These are phyloP conservation scores for Fusarium longipes DNA, from an alignment of 2,329 filamentous ascomycete genomes.

Conservation along the genomic window DNA sequence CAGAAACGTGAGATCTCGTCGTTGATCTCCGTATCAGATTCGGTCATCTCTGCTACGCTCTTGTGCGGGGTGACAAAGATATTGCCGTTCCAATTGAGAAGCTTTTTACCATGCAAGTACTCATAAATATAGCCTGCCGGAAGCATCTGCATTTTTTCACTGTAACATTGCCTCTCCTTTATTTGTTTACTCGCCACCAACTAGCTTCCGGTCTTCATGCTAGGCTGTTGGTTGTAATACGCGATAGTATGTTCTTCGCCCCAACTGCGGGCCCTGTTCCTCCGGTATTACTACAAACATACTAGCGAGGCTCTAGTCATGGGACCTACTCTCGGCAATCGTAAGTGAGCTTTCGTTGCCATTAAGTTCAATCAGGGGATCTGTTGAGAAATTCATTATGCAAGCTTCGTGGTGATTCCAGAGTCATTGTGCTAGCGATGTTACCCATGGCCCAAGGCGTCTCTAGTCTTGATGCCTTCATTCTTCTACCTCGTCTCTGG, in stretches of 20 bases:
- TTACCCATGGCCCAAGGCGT: too few relatives aligned
- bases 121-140: too few relatives aligned
- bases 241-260: not conserved
- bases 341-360: too few relatives aligned
- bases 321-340: not conserved
- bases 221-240: not conserved
- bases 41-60: fast-evolving
- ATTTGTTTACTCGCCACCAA: not conserved
- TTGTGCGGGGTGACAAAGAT: not conserved
- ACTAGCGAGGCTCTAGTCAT: not conserved
- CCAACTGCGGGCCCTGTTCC: not conserved
- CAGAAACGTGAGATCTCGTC: not conserved
- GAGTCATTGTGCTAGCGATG: too few relatives aligned
- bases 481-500: not conserved
- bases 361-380: too few relatives aligned
- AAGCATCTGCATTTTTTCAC: not conserved
- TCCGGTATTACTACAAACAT: not conserved
- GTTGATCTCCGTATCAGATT: fast-evolving
- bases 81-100: not conserved
- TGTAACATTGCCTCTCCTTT: too few relatives aligned
- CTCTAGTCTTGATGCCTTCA: too few relatives aligned
- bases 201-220: not conserved
- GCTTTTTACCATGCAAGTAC: not conserved
- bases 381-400: too few relatives aligned
- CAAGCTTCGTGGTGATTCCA: too few relatives aligned